Percentiles rank a stretch among this genome's conserved stretches.
phyloP scores from a whole-genome alignment of 2,329 filamentous ascomycete species.

The Claviceps humidiphila region DNA sequence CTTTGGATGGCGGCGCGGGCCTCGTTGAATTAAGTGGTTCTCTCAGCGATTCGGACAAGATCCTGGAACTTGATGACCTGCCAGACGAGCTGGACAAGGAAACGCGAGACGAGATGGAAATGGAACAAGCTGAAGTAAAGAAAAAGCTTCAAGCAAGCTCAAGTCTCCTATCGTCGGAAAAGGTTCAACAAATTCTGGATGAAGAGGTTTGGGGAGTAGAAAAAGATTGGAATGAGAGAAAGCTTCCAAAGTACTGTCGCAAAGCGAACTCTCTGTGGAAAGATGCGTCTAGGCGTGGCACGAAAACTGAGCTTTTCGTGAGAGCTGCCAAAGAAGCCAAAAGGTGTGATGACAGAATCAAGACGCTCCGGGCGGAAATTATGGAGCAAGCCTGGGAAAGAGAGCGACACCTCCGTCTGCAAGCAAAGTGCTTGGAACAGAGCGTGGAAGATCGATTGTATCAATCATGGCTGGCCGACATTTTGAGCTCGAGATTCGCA shows the following conservation, averaged over 20 bases:
- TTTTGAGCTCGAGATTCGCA: constrained; percentile 28
- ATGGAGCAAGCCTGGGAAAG: constrained; percentile 37
- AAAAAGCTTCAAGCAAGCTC: constrained; percentile 15
- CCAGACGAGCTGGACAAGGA: constrained; percentile 33
- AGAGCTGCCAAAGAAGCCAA: constrained; percentile 28
- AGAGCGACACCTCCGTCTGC: constrained; percentile 35
- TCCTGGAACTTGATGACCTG: constrained; percentile 28
- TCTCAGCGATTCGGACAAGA: constrained; percentile 21
- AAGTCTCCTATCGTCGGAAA: constrained; percentile 18
- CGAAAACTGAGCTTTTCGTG: constrained; percentile 25
- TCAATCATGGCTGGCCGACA: constrained; percentile 33
- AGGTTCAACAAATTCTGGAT: constrained; percentile 40
- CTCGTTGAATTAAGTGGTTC: constrained; percentile 1
- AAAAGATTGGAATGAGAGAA: constrained; percentile 42
- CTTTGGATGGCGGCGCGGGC: background rate
- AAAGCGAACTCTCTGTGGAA: constrained; percentile 52
- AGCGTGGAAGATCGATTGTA: constrained; percentile 50
- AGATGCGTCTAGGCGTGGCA: constrained; percentile 31
- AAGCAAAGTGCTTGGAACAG: constrained; percentile 47
- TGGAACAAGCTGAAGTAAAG: constrained; percentile 13
- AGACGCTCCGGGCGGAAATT: constrained; percentile 41
- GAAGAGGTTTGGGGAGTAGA: constrained; percentile 37
- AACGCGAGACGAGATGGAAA: constrained; percentile 48
- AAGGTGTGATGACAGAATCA: constrained; percentile 36
- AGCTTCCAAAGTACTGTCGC: constrained; percentile 38